Conservation (phyloP, 805 yeast genomes). For the Cyberlindnera mycetangii region DNA sequence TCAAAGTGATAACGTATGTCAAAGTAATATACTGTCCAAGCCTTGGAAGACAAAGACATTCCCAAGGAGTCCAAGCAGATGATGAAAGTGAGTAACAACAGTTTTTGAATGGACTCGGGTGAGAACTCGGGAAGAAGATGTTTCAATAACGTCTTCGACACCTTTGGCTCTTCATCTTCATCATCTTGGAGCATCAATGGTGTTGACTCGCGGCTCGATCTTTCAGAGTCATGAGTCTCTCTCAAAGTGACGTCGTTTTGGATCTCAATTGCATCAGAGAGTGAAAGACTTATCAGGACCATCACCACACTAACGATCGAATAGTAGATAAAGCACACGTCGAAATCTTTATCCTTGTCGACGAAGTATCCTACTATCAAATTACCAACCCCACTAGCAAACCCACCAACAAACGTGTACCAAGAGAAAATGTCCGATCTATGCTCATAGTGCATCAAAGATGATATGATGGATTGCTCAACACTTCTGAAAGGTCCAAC, state of each 20-base stretch:
- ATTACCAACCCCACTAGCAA: conserved; percentile 47
- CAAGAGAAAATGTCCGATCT: conserved; percentile 57
- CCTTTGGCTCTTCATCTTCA: conserved; percentile 2
- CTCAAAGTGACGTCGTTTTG: conserved; percentile 12
- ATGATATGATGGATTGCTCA: conserved; percentile 53
- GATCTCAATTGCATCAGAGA: conserved; percentile 17
- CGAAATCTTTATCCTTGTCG: conserved; percentile 10
- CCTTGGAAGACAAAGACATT: conserved; percentile 40
- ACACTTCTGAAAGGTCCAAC: conserved; percentile 57
- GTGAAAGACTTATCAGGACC: conserved; percentile 1
- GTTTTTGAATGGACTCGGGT: conserved; percentile 23
- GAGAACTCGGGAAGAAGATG: conserved; percentile 19
- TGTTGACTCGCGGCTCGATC: background rate
- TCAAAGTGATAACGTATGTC: conserved; percentile 35
- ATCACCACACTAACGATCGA: conserved; percentile 7
- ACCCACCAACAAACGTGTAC: conserved; percentile 49
- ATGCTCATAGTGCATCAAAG: conserved; percentile 37
- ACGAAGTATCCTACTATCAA: conserved; percentile 37
- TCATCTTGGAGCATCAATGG: background rate
- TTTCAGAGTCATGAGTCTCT: background rate
- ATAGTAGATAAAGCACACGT: conserved; percentile 15
- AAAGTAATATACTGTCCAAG: conserved; percentile 47
- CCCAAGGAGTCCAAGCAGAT: conserved; percentile 44
- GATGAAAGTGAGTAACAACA: conserved; percentile 35
- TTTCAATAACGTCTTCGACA: conserved; percentile 1